A percentile compares a stretch with the other conserved stretches of the same genome.
phyloP scores from a whole-genome alignment of 805 yeast species.

The Zygosaccharomyces gambellarensis region DNA sequence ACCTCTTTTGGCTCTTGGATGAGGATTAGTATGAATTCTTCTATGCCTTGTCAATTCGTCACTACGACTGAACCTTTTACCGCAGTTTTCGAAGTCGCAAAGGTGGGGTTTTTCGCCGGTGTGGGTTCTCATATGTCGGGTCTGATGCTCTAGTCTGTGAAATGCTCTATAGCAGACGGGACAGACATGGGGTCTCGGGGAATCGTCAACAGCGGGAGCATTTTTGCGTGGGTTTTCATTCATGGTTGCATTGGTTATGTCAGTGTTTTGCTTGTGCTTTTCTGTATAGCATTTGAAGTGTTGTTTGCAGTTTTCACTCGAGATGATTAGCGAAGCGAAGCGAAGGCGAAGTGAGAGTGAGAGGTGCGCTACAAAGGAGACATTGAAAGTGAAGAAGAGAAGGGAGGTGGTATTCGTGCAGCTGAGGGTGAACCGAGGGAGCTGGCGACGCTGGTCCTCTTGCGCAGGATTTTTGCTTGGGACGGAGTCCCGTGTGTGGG shows the following conservation, averaged over 20 bases:
- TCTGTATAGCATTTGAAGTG: too few species aligned
- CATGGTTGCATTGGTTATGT: background rate
- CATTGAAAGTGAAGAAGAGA: too few species aligned
- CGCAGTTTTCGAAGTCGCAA: conserved; percentile 69
- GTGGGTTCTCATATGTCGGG: conserved; percentile 73
- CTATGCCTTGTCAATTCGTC: conserved; percentile 73
- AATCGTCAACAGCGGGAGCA: conserved; percentile 18
- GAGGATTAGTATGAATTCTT: conserved; percentile 68
- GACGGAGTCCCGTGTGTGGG: too few species aligned
- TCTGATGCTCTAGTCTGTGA: conserved; percentile 71
- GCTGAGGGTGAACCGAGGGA: too few species aligned
- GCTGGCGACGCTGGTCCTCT: too few species aligned
- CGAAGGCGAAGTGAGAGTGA: too few species aligned
- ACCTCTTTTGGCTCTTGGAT: conserved; percentile 56
- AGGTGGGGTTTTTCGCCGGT: conserved; percentile 79
- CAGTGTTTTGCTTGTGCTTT: background rate
- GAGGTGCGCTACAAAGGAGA: too few species aligned
- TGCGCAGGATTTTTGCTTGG: too few species aligned
- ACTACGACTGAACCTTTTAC: conserved; percentile 60
- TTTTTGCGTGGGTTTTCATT: conserved; percentile 7
- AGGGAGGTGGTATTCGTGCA: too few species aligned
- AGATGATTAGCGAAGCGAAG: too few species aligned
- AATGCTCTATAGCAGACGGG: conserved; percentile 71
- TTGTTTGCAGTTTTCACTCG: too few species aligned
- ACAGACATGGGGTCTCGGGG: conserved; percentile 60